Percentiles rank a stretch among this genome's conserved stretches.
These are phyloP conservation scores for Triticum dicoccoides DNA, from an alignment of 176 grass and related monocot genomes.

Conservation along the genomic window DNA sequence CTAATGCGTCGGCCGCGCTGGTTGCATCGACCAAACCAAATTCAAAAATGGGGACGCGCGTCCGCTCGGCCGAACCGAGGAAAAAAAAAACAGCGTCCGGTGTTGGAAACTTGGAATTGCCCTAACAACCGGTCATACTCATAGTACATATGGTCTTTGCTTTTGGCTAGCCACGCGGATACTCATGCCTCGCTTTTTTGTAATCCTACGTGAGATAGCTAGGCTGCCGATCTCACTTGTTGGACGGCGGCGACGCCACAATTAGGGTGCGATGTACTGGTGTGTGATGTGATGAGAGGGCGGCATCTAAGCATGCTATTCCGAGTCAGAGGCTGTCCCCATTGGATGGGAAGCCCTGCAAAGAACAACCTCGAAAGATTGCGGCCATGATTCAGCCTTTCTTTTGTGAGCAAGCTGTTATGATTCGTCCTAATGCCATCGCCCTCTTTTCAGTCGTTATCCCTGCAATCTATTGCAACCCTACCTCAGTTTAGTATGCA, in stretches of 20 bases:
- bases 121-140: not conserved
- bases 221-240: not conserved
- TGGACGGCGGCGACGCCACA: not conserved
- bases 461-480: not conserved
- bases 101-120: too few relatives aligned
- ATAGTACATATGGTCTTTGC: not conserved
- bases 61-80: too few relatives aligned
- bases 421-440: constrained; percentile 5
- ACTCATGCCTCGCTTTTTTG: constrained; percentile 28
- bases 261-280: not conserved
- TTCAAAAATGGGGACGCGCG: too few relatives aligned
- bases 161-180: not conserved
- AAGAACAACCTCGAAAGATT: not conserved
- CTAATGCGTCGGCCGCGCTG: too few relatives aligned
- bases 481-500: constrained; percentile 8
- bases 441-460: not conserved
- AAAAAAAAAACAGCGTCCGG: too few relatives aligned
- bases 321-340: constrained; percentile 33
- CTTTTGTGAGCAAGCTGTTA: not conserved
- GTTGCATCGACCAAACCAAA: too few relatives aligned
- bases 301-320: constrained; percentile 29
- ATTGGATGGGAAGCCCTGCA: constrained; percentile 27
- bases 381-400: constrained; percentile 12
- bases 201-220: constrained; percentile 3
- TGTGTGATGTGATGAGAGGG: not conserved